phyloP scores from a whole-genome alignment of 2,329 filamentous ascomycete genomes.

The Diplodia mutila region DNA sequence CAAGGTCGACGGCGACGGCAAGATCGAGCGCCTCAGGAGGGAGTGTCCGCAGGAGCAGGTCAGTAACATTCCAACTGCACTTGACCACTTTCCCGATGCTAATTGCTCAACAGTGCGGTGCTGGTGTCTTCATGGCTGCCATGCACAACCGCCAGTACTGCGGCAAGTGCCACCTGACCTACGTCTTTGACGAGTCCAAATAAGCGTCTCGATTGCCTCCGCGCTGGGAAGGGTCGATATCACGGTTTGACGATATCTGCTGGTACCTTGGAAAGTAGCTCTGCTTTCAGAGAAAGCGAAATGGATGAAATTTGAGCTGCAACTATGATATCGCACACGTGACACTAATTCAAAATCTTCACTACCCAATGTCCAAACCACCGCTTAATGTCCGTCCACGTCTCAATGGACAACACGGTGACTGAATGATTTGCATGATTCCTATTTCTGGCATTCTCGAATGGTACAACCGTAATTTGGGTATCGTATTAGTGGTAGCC shows the following conservation, averaged over 20 bases:
- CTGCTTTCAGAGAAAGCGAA: slow-evolving; percentile 1
- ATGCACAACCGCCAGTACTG: slow-evolving; percentile 99
- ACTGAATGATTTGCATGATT: background rate
- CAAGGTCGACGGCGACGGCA: slow-evolving; percentile 99
- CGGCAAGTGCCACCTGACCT: slow-evolving; percentile 71
- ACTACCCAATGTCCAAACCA: too few species aligned
- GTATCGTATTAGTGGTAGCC: background rate
- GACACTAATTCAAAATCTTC: background rate
- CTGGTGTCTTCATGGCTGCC: slow-evolving; percentile 99
- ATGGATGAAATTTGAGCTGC: slow-evolving; percentile 4
- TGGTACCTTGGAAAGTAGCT: slow-evolving; percentile 18
- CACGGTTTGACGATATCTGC: slow-evolving; percentile 21
- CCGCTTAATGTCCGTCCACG: too few species aligned
- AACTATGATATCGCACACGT: background rate
- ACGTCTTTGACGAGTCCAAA: slow-evolving; percentile 70
- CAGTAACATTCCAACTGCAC: slow-evolving; percentile 65
- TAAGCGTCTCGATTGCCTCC: slow-evolving; percentile 37
- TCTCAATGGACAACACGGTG: background rate
- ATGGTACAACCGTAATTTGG: background rate
- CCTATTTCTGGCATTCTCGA: background rate
- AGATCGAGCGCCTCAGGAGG: slow-evolving; percentile 98
- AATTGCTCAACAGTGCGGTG: slow-evolving; percentile 73
- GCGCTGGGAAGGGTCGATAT: slow-evolving; percentile 9
- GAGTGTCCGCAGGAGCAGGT: slow-evolving; percentile 82
- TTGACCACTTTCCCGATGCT: background rate